Base-by-base conservation (phyloP, 257 asterid species). In the Rauvolfia tetraphylla region DNA sequence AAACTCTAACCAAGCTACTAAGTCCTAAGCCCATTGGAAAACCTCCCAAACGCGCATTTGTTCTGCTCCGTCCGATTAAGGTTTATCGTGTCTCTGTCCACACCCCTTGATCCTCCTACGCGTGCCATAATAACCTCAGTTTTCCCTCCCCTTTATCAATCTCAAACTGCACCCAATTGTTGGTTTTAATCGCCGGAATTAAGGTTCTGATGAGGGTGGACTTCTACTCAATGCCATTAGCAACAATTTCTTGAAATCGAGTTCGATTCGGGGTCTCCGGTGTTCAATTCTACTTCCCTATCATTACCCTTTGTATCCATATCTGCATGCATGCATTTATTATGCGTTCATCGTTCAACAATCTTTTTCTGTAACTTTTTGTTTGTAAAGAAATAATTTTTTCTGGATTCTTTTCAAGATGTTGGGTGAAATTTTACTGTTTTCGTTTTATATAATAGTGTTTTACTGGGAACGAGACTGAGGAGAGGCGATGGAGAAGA, bases 401-500 rank as follows among this genome's bases (percentile, higher is more conserved):
- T 61, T 33, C 33, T 61, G 5, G 68, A 23, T 0, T 5, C 6
- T 13, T 23, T 22, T 20, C 33, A 38, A 33, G 1, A 0, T 61
- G 25, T 61, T 57, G 63, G 38, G 44, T 41, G 8, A 41, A 41
- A 9, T 41, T 41, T 4, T 6, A 3, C 38, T 5, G 25, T 61
- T 61, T 5, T 5, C 6, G 7, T 23, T 61, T 25, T 61, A 5
- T 25, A 23, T 57, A 23, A 38, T 22, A 5, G 7, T 23, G 12
- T n/a, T n/a, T 39, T 31, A 36, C 39, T 36, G 79, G 68, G 51
- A 2, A 62, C 80, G 79, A 75, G 75, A 11, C 72, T 23, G 72
- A 39, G 0, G 17, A 18, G 54, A 23, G 67, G 78, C 67, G 68
- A 91, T 91, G 96, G 95, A 92, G 87, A 90, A 87, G 83, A 96